phyloP scores from a whole-genome alignment of 2,329 filamentous ascomycete genomes.

The Gaeumannomyces tritici region DNA sequence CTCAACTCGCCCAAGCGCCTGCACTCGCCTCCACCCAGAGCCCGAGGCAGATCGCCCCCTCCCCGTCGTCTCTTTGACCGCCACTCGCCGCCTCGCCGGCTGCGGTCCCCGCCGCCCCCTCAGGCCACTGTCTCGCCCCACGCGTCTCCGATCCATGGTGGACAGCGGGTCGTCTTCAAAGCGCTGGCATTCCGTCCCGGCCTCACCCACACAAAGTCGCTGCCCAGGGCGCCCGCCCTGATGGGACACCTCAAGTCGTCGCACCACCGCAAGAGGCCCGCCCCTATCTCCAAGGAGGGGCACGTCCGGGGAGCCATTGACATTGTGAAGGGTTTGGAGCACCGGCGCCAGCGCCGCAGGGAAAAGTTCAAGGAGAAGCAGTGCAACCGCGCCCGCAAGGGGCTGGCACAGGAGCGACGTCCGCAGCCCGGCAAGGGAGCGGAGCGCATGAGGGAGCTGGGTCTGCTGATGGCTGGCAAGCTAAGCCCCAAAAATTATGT shows the following conservation, averaged over 20 bases:
- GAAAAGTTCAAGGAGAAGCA: conserved; percentile 90
- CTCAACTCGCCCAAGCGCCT: conserved; percentile 52
- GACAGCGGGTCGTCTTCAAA: conserved; percentile 30
- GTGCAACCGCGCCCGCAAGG: conserved; percentile 71
- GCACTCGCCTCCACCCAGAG: conserved; percentile 44
- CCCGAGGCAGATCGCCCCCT: conserved; percentile 38
- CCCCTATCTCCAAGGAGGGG: conserved; percentile 33
- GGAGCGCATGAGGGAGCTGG: conserved; percentile 87
- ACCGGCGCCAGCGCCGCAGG: conserved; percentile 83
- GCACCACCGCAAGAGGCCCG: conserved; percentile 13
- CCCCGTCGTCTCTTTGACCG: conserved; percentile 52
- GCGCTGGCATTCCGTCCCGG: conserved; percentile 45
- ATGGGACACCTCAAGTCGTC: conserved; percentile 44
- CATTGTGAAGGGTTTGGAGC: conserved; percentile 92
- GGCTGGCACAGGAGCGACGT: conserved; percentile 50
- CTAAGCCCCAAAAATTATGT: conserved; percentile 66
- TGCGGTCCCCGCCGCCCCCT: conserved; percentile 61
- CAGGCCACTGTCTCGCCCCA: conserved; percentile 38
- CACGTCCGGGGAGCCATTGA: conserved; percentile 91
- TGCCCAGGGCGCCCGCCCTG: conserved; percentile 68
- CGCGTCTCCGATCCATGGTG: conserved; percentile 31
- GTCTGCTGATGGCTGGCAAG: conserved; percentile 79
- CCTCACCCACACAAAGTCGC: conserved; percentile 71
- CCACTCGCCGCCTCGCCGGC: conserved; percentile 56
- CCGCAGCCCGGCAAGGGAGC: conserved; percentile 78